Percentiles rank a stretch among this genome's conserved stretches.
Conservation (phyloP, 768 basidiomycete species). For the Tubosaeta sp. region DNA sequence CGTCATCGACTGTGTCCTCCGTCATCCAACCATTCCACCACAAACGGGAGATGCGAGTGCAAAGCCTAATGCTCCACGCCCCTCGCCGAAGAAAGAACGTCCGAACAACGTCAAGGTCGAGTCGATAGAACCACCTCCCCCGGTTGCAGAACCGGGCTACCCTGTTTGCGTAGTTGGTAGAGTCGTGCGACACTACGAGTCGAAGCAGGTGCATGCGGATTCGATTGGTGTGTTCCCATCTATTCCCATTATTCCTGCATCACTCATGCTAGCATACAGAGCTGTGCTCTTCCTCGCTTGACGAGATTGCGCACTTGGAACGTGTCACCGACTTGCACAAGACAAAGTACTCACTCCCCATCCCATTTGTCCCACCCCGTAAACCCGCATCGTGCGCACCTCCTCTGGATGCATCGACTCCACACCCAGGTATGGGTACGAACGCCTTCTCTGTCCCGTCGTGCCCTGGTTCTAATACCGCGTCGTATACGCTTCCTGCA, state of each 20-base stretch:
- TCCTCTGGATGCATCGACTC: neutral
- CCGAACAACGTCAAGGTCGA: conserved; percentile 5
- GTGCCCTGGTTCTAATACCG: neutral
- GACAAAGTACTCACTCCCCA: conserved; percentile 42
- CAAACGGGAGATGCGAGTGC: conserved; percentile 1
- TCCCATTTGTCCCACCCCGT: conserved; percentile 44
- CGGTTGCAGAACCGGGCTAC: conserved; percentile 43
- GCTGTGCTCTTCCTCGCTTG: conserved; percentile 46
- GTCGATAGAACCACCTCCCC: conserved; percentile 25
- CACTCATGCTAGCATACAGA: conserved; percentile 27
- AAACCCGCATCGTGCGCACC: conserved; percentile 9
- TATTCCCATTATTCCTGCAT: neutral
- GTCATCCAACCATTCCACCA: conserved; percentile 26
- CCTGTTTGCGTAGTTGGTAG: conserved; percentile 46
- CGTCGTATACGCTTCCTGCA: conserved; percentile 8
- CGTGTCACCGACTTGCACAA: conserved; percentile 50
- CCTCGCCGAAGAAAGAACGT: conserved; percentile 16
- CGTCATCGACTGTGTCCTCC: conserved; percentile 63
- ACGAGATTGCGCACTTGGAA: conserved; percentile 57
- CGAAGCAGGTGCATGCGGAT: conserved; percentile 45
- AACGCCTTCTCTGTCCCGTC: conserved; percentile 13
- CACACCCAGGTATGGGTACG: neutral
- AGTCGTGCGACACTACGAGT: conserved; percentile 37
- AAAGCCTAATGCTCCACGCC: neutral
- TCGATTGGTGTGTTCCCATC: conserved; percentile 43